Conservation (phyloP, 768 basidiomycete genomes). For the Coprinopsis marcescibilis region DNA sequence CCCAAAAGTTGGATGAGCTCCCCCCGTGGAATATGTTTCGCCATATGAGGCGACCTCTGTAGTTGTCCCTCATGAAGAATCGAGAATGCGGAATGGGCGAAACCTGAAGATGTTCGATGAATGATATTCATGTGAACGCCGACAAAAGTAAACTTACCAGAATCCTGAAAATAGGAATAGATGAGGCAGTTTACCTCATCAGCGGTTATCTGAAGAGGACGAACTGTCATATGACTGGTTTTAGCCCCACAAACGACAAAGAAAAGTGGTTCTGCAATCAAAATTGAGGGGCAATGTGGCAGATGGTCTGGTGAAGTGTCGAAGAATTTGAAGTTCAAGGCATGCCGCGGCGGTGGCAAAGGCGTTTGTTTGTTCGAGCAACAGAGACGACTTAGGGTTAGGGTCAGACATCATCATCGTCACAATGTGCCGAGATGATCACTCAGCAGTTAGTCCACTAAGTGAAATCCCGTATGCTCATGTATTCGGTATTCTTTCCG, state of each 20-base stretch:
- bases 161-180: conserved; percentile 79
- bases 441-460: conserved; percentile 11
- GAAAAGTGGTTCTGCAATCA: too few relatives aligned
- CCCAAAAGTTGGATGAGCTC: conserved; percentile 76
- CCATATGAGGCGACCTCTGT: conserved; percentile 60
- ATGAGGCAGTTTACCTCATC: conserved; percentile 85
- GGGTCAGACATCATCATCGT: not conserved
- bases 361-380: not conserved
- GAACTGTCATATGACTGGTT: conserved; percentile 28
- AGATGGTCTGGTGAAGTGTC: not conserved
- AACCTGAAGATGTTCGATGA: conserved; percentile 40
- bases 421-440: not conserved
- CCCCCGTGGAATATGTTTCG: conserved; percentile 74
- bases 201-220: conserved; percentile 60
- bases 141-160: conserved; percentile 39
- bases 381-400: conserved; percentile 6
- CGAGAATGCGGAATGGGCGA: conserved; percentile 78
- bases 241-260: conserved; percentile 9
- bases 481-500: not conserved
- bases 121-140: conserved; percentile 7
- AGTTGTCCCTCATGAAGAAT: conserved; percentile 69
- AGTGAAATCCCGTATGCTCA: not conserved
- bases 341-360: too few relatives aligned
- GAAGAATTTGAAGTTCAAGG: not conserved
- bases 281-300: not conserved